These are phyloP conservation scores for Xylariaceae sp. DNA, from an alignment of 2,329 filamentous ascomycete genomes.

Conservation along the genomic window DNA sequence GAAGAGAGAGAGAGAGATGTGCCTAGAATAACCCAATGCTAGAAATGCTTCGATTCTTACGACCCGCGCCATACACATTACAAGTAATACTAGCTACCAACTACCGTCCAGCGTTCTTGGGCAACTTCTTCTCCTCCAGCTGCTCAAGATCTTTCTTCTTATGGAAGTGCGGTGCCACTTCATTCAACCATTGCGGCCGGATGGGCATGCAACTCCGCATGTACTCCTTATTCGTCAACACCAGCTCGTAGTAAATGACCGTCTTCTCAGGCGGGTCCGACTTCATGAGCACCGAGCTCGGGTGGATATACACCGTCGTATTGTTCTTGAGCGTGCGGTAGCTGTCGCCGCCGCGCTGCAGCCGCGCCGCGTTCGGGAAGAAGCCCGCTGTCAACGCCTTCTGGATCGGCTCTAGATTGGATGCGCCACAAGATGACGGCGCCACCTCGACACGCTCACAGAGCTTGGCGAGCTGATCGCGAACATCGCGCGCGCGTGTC, in stretches of 20 bases:
- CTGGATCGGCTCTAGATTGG: slow-evolving; percentile 72
- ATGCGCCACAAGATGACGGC: slow-evolving; percentile 60
- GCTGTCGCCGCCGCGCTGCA: slow-evolving; percentile 77
- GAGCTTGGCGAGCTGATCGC: slow-evolving; percentile 85
- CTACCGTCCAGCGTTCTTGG: slow-evolving; percentile 40
- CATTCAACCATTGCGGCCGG: slow-evolving; percentile 75
- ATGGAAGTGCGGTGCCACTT: slow-evolving; percentile 91
- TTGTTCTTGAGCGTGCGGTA: slow-evolving; percentile 92
- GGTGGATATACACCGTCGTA: slow-evolving; percentile 86
- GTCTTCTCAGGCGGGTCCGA: slow-evolving; percentile 71
- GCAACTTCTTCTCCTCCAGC: slow-evolving; percentile 72
- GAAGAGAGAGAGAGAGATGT: too few relatives aligned
- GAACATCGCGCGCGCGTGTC: slow-evolving; percentile 80
- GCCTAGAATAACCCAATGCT: neutral
- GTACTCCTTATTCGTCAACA: slow-evolving; percentile 83
- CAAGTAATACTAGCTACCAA: neutral
- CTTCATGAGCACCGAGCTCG: slow-evolving; percentile 73
- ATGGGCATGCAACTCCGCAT: slow-evolving; percentile 85
- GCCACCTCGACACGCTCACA: slow-evolving; percentile 89
- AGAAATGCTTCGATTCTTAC: neutral
- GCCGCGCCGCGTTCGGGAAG: slow-evolving; percentile 83
- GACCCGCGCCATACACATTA: neutral
- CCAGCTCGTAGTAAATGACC: slow-evolving; percentile 81
- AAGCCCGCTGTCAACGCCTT: slow-evolving; percentile 87
- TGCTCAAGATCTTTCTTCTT: slow-evolving; percentile 86